Percentiles rank a stretch among this genome's conserved stretches.
phyloP scores from a whole-genome alignment of 1,139 yeast species.

The Saccharomyces pastorianus region DNA sequence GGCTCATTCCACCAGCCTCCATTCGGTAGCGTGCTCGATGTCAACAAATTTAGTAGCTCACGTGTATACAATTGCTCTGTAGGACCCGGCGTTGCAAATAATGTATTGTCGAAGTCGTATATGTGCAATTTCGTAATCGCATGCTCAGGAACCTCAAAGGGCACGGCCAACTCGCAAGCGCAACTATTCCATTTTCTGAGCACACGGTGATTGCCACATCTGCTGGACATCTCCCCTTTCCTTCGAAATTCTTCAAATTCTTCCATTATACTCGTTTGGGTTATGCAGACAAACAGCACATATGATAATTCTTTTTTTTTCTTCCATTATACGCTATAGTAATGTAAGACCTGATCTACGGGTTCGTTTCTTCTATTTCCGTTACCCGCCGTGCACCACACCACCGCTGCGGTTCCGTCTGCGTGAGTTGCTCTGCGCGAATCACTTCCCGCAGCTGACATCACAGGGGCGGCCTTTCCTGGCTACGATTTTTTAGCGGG shows the following conservation, averaged over 20 bases:
- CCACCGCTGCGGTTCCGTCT: neutral
- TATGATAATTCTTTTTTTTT: neutral
- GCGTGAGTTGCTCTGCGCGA: neutral
- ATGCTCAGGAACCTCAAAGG: conserved; percentile 5
- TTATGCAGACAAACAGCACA: neutral
- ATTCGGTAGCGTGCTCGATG: conserved; percentile 19
- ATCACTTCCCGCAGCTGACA: neutral
- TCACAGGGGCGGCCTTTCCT: neutral
- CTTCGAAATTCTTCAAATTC: neutral
- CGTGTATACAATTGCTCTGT: conserved; percentile 34
- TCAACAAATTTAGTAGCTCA: conserved; percentile 20
- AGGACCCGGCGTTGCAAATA: conserved; percentile 40
- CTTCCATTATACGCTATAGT: neutral
- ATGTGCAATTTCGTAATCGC: conserved; percentile 33
- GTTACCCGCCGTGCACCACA: neutral
- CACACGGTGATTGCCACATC: conserved; percentile 7
- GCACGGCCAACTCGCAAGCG: conserved; percentile 13
- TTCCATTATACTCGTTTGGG: neutral
- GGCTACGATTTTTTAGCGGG: neutral
- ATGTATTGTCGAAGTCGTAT: conserved; percentile 43
- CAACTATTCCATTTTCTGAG: conserved; percentile 25
- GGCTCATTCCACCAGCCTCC: conserved; percentile 45
- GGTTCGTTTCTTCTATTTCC: neutral
- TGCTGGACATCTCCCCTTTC: neutral
- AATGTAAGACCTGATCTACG: neutral